Evolutionary conservation across 2,329 filamentous ascomycete genomes (phyloP).

Genomic region (Colletotrichum graminicola): DNA sequence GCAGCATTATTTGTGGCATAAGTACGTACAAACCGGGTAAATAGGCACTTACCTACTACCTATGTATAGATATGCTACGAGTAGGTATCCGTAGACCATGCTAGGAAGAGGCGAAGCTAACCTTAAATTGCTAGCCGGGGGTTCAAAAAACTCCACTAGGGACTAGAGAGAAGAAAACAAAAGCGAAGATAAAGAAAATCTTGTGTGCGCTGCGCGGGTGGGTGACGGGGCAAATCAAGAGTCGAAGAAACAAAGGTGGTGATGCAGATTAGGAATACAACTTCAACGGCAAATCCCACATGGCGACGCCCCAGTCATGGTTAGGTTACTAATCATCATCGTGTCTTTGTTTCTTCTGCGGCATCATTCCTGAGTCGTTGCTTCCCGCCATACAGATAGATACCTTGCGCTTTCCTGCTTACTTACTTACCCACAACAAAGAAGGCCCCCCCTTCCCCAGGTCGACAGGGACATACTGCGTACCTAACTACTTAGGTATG

Average conservation of each 20-base stretch:
- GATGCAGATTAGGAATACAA: not conserved
- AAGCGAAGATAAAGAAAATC: no score
- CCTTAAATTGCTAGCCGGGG: no score
- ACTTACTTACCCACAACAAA: not conserved
- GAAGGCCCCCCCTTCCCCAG: no score
- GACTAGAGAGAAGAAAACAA: no score
- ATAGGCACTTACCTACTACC: no score
- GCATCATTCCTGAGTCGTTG: not conserved
- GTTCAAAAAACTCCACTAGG: no score
- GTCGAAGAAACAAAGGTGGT: not conserved
- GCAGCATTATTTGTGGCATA: not conserved
- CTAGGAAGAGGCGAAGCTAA: no score
- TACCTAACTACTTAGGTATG: no score
- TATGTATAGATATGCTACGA: no score
- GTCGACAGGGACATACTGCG: not conserved
- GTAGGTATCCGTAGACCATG: no score
- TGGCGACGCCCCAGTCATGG: conserved; percentile 13
- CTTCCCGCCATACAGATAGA: not conserved
- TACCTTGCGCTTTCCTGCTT: not conserved
- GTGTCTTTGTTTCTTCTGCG: conserved; percentile 8
- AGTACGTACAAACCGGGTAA: not conserved
- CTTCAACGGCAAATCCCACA: conserved; percentile 8
- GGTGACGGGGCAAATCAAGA: not conserved
- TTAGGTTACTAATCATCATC: not conserved
- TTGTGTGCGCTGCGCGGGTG: no score